Percentiles rank a stretch among this genome's conserved stretches.
These are phyloP conservation scores for Cantharellus cinnabarinus DNA, from an alignment of 768 basidiomycete species.

Conservation along the genomic window DNA sequence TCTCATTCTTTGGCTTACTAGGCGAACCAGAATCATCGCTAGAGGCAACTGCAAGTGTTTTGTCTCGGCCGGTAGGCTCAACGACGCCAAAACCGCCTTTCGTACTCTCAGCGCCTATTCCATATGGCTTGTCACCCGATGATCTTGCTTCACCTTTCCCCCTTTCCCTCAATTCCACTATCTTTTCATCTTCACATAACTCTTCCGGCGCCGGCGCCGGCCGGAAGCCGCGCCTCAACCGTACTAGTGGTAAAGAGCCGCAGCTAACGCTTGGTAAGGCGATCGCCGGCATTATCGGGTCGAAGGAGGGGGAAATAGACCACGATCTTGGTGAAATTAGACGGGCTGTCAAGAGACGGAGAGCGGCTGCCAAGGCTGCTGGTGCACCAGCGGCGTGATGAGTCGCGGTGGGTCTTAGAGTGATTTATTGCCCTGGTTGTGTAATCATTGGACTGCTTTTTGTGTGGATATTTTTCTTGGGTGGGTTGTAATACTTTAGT, in stretches of 20 bases:
- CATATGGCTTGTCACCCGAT: constrained; percentile 68
- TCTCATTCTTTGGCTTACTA: background rate
- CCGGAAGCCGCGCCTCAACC: constrained; percentile 14
- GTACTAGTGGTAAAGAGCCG: constrained; percentile 21
- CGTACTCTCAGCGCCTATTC: constrained; percentile 28
- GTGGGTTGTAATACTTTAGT: too few relatives aligned
- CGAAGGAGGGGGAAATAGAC: constrained; percentile 55
- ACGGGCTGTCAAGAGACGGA: constrained; percentile 41
- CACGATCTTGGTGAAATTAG: constrained; percentile 60
- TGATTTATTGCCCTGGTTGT: too few relatives aligned
- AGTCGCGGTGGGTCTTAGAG: too few relatives aligned
- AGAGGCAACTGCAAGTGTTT: constrained; percentile 12
- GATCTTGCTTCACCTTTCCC: constrained; percentile 77
- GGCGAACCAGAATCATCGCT: background rate
- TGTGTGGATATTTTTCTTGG: too few relatives aligned
- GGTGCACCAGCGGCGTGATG: too few relatives aligned
- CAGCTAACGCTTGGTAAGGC: constrained; percentile 42
- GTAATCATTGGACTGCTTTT: too few relatives aligned
- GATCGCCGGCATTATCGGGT: constrained; percentile 28
- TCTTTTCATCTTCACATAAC: constrained; percentile 10
- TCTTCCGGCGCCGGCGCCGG: constrained; percentile 10
- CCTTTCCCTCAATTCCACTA: constrained; percentile 39
- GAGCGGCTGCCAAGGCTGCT: constrained; percentile 11
- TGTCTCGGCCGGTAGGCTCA: constrained; percentile 17
- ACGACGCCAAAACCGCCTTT: constrained; percentile 31